Base-by-base conservation (phyloP, 192 early-diverging fungal genomes). In the Backusella tuberculispora region DNA sequence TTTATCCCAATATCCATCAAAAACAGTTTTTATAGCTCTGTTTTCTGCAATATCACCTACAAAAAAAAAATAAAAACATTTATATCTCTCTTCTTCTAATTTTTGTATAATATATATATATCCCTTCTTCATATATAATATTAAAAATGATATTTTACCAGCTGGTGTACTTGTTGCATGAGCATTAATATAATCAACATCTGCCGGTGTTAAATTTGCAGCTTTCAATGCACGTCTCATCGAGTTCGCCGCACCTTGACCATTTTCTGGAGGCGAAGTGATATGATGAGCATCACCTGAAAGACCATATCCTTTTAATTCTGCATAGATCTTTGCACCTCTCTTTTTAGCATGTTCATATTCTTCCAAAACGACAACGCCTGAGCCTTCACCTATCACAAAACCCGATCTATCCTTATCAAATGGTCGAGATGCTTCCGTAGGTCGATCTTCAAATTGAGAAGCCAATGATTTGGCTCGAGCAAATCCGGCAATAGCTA, bases 361-460 rank as follows among this genome's bases (percentile, higher is more conserved):
- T 75, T 96, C 95, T 71, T 99, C 97, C 34, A 99, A 84, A 0
- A 99, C 92, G 41, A 99, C 83, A 10, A 94, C 86, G 0, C 92
- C 97, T 4, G 95, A 87, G 8, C 97, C 97, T 71, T 99, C 97
- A 15, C 95, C 94, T 41, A 99, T 96, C 3, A 98, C 97, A 79
- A 98, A 99, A 12, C 97, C 97, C 67, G 90, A 88, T 2, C 97
- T 90, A 71, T 89, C 86, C 19, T 71, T 76, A 80, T 98, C 95
- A 86, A 99, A 99, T 1, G 97, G 97, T 24, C 97, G 84, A 44
- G 96, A 98, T 0, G 95, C 88, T n/a, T 88, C 78, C 41, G 85
- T 67, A 0, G 97, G 97, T 3, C 68, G 68, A 53, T 95, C 92
- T 83, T 99, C 98, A 72, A 85, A 96, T 1, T 85, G 86, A 29